Conservation (phyloP, 164 flowering plant species). For the Euptelea pleiosperma region DNA sequence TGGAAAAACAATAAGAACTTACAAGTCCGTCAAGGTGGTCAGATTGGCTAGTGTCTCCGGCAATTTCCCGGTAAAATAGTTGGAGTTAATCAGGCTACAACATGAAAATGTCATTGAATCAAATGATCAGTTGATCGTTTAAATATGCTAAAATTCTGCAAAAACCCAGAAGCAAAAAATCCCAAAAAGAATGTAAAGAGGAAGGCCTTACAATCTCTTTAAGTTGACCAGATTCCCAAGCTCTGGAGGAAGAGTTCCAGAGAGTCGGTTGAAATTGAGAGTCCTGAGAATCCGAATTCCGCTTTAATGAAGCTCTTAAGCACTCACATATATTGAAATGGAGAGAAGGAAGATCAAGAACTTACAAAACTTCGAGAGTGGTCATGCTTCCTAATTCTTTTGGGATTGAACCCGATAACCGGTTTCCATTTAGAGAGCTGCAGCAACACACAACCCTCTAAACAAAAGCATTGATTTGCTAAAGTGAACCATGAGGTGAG, state of each 20-base stretch:
- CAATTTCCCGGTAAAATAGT: constrained; percentile 26
- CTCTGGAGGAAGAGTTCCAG: constrained; percentile 36
- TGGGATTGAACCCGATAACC: constrained; percentile 18
- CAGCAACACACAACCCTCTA: constrained; percentile 7
- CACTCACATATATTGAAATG: background rate
- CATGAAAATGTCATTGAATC: background rate
- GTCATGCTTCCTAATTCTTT: constrained; percentile 37
- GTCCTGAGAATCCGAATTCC: constrained; percentile 18
- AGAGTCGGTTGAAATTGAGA: constrained; percentile 29
- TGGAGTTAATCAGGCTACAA: constrained; percentile 26
- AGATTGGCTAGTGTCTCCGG: constrained; percentile 20
- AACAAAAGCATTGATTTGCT: background rate
- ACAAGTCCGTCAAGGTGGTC: constrained; percentile 15
- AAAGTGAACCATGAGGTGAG: background rate
- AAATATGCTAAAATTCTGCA: background rate
- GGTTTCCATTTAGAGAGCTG: constrained; percentile 50
- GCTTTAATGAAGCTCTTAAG: background rate
- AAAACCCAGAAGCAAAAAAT: too few relatives aligned
- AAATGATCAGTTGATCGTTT: background rate
- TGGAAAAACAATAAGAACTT: background rate
- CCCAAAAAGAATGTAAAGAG: background rate
- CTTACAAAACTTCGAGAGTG: constrained; percentile 43
- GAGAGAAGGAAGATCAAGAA: background rate
- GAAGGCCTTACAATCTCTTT: constrained; percentile 21
- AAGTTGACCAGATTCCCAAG: constrained; percentile 31